Evolutionary conservation across 2,329 filamentous ascomycete genomes (phyloP).

Genomic region (Fusarium hostae): DNA sequence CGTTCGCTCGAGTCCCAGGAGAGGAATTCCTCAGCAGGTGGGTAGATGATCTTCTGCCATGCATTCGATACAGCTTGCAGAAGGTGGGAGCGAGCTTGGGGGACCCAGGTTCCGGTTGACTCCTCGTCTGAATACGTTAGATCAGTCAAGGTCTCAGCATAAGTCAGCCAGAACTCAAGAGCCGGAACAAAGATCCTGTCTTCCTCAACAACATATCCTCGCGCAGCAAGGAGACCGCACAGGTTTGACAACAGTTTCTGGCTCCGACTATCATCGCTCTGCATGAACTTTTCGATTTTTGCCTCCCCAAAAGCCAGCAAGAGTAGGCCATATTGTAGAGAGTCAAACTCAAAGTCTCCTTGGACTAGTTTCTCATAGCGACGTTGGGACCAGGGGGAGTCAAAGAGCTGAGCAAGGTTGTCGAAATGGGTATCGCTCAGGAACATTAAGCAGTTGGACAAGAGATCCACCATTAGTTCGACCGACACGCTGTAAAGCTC

Average conservation of each 20-base stretch:
- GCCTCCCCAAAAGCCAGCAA: conserved; percentile 76
- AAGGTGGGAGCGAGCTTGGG: conserved; percentile 66
- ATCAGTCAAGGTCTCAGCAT: conserved; percentile 75
- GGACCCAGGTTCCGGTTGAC: conserved; percentile 64
- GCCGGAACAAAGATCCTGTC: conserved; percentile 79
- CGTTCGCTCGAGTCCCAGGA: conserved; percentile 78
- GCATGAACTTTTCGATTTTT: conserved; percentile 69
- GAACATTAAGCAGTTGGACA: conserved; percentile 73
- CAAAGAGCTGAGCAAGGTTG: conserved; percentile 68
- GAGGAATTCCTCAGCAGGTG: conserved; percentile 65
- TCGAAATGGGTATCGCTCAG: conserved; percentile 68
- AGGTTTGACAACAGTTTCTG: conserved; percentile 67
- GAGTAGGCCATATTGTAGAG: conserved; percentile 72
- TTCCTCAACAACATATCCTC: conserved; percentile 75
- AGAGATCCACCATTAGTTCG: conserved; percentile 72
- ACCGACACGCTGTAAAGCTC: conserved; percentile 69
- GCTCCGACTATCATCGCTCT: conserved; percentile 60
- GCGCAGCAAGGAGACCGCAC: conserved; percentile 72
- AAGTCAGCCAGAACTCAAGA: conserved; percentile 84
- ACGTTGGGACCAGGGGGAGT: conserved; percentile 67
- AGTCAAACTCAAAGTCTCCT: conserved; percentile 72
- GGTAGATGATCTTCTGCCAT: conserved; percentile 77
- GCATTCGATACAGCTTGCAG: conserved; percentile 73
- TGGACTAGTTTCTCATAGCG: conserved; percentile 66
- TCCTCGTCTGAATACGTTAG: conserved; percentile 63